Conservation (phyloP, 345 rosid species). For the Salix caprea region DNA sequence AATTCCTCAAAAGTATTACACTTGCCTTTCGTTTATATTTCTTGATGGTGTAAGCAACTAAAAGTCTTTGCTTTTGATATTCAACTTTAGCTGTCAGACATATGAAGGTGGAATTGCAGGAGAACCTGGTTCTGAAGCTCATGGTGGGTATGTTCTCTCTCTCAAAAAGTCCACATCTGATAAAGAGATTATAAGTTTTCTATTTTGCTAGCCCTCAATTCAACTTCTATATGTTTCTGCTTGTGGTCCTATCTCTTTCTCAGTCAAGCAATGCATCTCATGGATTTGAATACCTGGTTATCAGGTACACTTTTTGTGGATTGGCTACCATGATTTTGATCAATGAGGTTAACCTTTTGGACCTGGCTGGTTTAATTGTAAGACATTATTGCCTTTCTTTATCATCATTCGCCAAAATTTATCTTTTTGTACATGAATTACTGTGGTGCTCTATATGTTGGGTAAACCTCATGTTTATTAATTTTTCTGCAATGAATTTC, state of each 20-base stretch:
- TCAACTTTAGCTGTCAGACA: conserved; percentile 79
- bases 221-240: neutral
- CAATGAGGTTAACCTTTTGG: conserved; percentile 64
- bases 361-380: conserved; percentile 66
- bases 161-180: neutral
- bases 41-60: conserved; percentile 1
- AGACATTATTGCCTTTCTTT: conserved; percentile 21
- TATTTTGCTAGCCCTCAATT: neutral
- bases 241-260: neutral
- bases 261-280: conserved; percentile 4
- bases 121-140: conserved; percentile 98
- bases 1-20: neutral
- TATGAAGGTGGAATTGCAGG: conserved; percentile 98
- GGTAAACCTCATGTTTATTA: neutral
- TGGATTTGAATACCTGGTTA: conserved; percentile 19
- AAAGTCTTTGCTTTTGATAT: conserved; percentile 12
- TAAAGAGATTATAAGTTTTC: neutral
- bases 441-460: neutral
- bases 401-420: conserved; percentile 4
- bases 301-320: conserved; percentile 91
- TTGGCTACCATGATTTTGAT: conserved; percentile 90
- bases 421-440: neutral
- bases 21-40: neutral
- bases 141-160: conserved; percentile 78
- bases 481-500: conserved; percentile 5